Evolutionary conservation across 2,329 filamentous ascomycete genomes (phyloP).

Genomic region (Apiospora phragmitis): DNA sequence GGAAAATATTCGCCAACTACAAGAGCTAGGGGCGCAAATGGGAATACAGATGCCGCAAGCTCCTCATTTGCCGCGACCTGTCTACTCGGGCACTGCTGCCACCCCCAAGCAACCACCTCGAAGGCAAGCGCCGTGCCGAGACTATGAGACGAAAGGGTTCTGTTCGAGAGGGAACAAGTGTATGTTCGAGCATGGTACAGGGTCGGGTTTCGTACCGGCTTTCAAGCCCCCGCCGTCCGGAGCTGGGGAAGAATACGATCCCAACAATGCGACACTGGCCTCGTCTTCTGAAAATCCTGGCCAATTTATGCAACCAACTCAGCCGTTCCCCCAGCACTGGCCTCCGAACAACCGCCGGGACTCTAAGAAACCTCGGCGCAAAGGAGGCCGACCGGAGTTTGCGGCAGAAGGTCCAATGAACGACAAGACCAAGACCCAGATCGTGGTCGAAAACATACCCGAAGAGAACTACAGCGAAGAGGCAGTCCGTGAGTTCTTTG

Average conservation of each 20-base stretch:
- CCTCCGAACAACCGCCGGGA: constrained; percentile 28
- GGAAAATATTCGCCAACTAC: constrained; percentile 62
- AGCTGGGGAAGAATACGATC: constrained; percentile 57
- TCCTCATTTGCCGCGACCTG: constrained; percentile 32
- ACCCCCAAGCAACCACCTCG: constrained; percentile 28
- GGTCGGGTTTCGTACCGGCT: constrained; percentile 43
- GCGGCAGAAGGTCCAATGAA: constrained; percentile 63
- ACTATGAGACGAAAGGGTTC: constrained; percentile 73
- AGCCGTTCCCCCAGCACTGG: constrained; percentile 18
- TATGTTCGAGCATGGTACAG: constrained; percentile 66
- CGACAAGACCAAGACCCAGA: constrained; percentile 64
- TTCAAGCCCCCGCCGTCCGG: constrained; percentile 25
- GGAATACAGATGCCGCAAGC: constrained; percentile 47
- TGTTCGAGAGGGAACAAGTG: constrained; percentile 69
- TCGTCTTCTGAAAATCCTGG: constrained; percentile 13
- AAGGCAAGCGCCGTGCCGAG: constrained; percentile 58
- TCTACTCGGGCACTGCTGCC: constrained; percentile 26
- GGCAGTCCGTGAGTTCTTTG: constrained; percentile 67
- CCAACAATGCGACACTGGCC: constrained; percentile 47
- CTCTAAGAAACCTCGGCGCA: constrained; percentile 38
- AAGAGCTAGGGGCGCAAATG: constrained; percentile 54
- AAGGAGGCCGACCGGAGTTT: constrained; percentile 55
- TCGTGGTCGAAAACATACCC: constrained; percentile 79
- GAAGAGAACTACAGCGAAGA: constrained; percentile 68
- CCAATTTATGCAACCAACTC: constrained; percentile 18